These are phyloP conservation scores for Penicillium roqueforti DNA, from an alignment of 495 filamentous ascomycete genomes.

Conservation along the genomic window DNA sequence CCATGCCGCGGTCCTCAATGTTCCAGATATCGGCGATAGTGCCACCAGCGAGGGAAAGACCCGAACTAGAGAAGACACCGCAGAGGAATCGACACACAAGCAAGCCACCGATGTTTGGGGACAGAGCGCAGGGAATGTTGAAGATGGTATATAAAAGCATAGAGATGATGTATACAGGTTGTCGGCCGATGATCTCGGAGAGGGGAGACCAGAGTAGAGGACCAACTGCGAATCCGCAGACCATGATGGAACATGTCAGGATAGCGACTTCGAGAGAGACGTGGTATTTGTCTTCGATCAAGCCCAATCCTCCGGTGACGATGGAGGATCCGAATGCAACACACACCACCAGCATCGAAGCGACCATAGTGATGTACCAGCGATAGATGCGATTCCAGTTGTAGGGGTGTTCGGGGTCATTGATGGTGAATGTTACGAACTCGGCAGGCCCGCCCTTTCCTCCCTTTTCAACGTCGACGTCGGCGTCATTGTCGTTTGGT, in stretches of 20 bases:
- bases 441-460: conserved; percentile 13
- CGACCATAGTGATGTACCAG: conserved; percentile 56
- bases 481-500: neutral
- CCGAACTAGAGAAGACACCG: conserved; percentile 57
- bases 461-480: conserved; percentile 24
- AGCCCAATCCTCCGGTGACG: conserved; percentile 59
- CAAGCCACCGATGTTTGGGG: conserved; percentile 51
- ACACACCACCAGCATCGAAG: conserved; percentile 51
- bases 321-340: conserved; percentile 53
- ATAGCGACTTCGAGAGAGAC: conserved; percentile 61
- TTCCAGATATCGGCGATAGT: conserved; percentile 58
- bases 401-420: conserved; percentile 50
- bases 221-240: conserved; percentile 45
- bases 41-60: conserved; percentile 60
- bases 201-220: conserved; percentile 59
- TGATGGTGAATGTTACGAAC: conserved; percentile 33
- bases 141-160: conserved; percentile 51
- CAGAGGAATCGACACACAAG: conserved; percentile 55
- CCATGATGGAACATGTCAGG: conserved; percentile 44
- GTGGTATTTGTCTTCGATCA: conserved; percentile 55
- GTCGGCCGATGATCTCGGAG: conserved; percentile 72
- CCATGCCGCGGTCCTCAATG: conserved; percentile 55
- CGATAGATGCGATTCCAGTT: conserved; percentile 51
- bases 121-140: conserved; percentile 55
- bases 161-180: conserved; percentile 51